Conservation (phyloP, 1,284 basidiomycete species). For the Gomphus bonarii region DNA sequence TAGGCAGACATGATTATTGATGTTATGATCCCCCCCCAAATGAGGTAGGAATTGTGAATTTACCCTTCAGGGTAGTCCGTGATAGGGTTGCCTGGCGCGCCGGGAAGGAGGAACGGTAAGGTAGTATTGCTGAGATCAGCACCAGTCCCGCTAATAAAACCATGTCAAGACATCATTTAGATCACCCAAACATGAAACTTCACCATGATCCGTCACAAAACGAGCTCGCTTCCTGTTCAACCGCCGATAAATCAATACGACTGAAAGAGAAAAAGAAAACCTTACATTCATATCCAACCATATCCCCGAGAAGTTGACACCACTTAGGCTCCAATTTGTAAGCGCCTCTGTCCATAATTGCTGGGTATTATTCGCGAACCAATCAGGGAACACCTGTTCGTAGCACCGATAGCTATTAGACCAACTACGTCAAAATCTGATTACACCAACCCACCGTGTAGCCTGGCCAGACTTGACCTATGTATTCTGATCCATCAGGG, state of each 20-base stretch:
- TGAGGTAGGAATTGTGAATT: background rate
- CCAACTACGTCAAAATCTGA: background rate
- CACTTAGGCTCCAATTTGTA: conserved; percentile 45
- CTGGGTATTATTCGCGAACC: conserved; percentile 51
- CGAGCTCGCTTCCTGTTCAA: conserved; percentile 37
- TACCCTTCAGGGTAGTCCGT: conserved; percentile 44
- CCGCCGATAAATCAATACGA: background rate
- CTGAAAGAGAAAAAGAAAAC: background rate
- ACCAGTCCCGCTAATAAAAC: conserved; percentile 42
- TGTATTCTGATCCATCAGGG: conserved; percentile 52
- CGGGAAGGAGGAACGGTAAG: conserved; percentile 36
- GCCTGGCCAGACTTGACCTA: conserved; percentile 58
- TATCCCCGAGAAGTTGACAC: conserved; percentile 54
- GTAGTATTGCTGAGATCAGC: conserved; percentile 39
- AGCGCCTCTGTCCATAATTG: conserved; percentile 51
- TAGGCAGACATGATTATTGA: background rate
- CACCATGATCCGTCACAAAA: conserved; percentile 27
- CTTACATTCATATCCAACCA: conserved; percentile 68
- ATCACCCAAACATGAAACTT: background rate
- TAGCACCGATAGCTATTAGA: background rate
- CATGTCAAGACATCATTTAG: background rate
- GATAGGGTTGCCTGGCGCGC: conserved; percentile 39
- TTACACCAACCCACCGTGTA: conserved; percentile 27
- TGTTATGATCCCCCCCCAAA: background rate
- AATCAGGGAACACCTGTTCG: conserved; percentile 47